Conservation (phyloP, 2,329 filamentous ascomycete species). For the Sclerotinia trifoliorum region DNA sequence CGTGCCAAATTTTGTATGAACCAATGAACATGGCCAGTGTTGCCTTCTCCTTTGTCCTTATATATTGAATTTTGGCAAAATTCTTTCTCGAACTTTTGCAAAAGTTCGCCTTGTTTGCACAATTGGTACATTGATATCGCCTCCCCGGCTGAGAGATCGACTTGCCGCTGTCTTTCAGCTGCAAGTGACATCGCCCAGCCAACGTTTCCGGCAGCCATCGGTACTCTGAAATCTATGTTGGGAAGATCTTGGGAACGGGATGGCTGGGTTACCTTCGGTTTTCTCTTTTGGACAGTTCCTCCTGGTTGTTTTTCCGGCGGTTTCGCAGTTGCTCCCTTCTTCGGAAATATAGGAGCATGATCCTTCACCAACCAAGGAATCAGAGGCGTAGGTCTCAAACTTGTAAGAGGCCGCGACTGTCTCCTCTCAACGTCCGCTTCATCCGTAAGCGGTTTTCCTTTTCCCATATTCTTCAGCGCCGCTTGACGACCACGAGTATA, state of each 20-base stretch:
- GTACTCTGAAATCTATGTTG: not conserved
- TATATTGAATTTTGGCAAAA: not conserved
- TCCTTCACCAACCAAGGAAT: not conserved
- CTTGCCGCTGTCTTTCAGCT: not conserved
- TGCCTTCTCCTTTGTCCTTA: not conserved
- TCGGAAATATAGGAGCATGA: not conserved
- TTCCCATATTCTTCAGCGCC: not conserved
- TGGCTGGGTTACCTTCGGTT: not conserved
- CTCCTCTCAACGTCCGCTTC: not conserved
- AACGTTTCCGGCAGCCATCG: not conserved
- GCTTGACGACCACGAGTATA: not conserved
- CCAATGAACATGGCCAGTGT: not conserved
- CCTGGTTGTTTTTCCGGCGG: not conserved
- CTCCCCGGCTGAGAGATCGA: not conserved
- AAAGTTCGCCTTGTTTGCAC: rapidly evolving
- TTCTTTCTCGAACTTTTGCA: not conserved
- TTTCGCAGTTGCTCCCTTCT: not conserved
- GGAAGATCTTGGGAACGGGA: not conserved
- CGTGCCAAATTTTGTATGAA: not conserved
- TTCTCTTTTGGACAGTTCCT: not conserved
- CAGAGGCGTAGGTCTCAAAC: not conserved
- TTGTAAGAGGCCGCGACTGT: not conserved
- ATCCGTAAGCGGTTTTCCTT: not conserved
- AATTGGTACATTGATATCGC: not conserved
- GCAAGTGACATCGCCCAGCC: not conserved